Base-by-base conservation (phyloP, 2,329 filamentous ascomycete species). In the Ampelomyces quisqualis region DNA sequence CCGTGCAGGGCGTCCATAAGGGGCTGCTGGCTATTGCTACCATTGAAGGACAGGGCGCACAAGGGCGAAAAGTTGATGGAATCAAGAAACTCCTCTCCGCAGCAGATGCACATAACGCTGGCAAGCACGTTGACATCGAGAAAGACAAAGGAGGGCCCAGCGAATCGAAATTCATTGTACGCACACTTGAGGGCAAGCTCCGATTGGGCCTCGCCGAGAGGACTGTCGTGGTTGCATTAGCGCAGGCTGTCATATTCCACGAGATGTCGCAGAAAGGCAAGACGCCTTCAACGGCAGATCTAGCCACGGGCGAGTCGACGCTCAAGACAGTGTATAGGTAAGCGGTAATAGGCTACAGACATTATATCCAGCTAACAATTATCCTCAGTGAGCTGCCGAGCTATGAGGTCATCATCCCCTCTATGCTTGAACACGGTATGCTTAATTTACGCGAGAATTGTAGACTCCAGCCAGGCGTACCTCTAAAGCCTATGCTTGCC, bases 41-140 rank as follows among this genome's bases (percentile, higher is more conserved):
- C 13, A 79, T 88, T 10, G 80, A 88, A 53, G 93, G 93, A 7
- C 86, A 88, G 61, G 91, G 91, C 29, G 85, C 90, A 1, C 93
- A 97, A 65, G 84, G 85, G 10, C 83, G 88, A 46, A 98, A 98
- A 69, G 87, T 98, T 10, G 89, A 90, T 48, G 82, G 84, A 6
- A 98, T 98, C 74, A 97, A 97, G 74, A 97, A 96, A 69, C 75
- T 98, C 4, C 74, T 98, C n/a, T 91, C 93, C 7, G 82, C 91
- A 21, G 88, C 93, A 1, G 91, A 97, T 71, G 77, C 87, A 1
- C 77, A 84, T 35, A 77, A 77, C 5, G 75, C 79, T 5, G 85
- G 84, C 22, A 78, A 77, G 43, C 71, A 71, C 5, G 69, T 95
- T 28, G 91, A 97, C 64, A 95, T 96, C 54, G 85, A 78, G 38